Percentiles rank a stretch among this genome's conserved stretches.
These are phyloP conservation scores for Clavaria fumosa DNA, from an alignment of 768 basidiomycete genomes.

Conservation along the genomic window DNA sequence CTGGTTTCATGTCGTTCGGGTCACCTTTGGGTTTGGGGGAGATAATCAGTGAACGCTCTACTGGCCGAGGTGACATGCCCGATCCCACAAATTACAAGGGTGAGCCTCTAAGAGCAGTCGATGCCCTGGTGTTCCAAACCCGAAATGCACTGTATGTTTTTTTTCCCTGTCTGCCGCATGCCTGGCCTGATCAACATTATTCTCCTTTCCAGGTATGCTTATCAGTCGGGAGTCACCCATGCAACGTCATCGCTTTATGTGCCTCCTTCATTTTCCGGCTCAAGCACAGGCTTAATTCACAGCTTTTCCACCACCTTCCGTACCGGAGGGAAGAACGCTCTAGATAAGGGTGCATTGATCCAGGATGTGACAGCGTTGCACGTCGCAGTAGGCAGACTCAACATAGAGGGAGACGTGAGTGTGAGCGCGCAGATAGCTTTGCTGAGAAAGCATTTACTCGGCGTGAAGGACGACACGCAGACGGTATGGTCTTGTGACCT, in stretches of 20 bases:
- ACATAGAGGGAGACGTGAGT: slow-evolving; percentile 30
- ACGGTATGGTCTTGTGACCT: slow-evolving; percentile 26
- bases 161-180: no score
- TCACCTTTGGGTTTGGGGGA: slow-evolving; percentile 55
- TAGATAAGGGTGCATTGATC: slow-evolving; percentile 47
- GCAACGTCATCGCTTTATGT: no score
- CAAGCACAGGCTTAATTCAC: slow-evolving; percentile 37
- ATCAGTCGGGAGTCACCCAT: slow-evolving; percentile 55
- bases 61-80: slow-evolving; percentile 46
- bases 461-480: slow-evolving; percentile 28
- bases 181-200: background rate
- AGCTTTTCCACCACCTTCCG: slow-evolving; percentile 59
- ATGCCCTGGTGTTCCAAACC: slow-evolving; percentile 57
- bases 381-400: slow-evolving; percentile 41
- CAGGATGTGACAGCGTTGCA: slow-evolving; percentile 54
- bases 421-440: slow-evolving; percentile 73
- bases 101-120: slow-evolving; percentile 41
- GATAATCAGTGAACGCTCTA: slow-evolving; percentile 52
- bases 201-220: slow-evolving; percentile 35
- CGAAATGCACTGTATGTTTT: slow-evolving; percentile 52
- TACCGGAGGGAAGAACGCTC: slow-evolving; percentile 38
- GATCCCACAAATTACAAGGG: slow-evolving; percentile 34
- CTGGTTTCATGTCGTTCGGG: slow-evolving; percentile 61
- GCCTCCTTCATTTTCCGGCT: no score
- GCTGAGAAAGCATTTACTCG: slow-evolving; percentile 48